Conservation (phyloP, 2,329 filamentous ascomycete species). For the Aureobasidium melanogenum region DNA sequence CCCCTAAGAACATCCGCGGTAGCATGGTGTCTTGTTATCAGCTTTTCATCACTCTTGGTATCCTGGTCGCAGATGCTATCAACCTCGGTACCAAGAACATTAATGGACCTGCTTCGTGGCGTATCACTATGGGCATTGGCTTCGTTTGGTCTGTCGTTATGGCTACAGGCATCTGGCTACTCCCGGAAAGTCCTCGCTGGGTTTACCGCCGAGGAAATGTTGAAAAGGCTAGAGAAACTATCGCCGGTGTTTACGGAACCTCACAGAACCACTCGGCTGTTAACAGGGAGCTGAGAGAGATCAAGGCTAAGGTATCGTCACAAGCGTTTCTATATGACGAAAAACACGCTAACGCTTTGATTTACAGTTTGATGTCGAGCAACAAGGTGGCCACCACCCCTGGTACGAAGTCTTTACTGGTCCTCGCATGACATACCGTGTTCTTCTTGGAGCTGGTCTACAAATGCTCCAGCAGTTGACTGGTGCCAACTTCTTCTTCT, state of each 20-base stretch:
- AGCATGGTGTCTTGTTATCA: slow-evolving; percentile 58
- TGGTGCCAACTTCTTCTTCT: slow-evolving; percentile 60
- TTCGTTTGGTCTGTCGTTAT: slow-evolving; percentile 50
- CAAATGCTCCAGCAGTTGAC: slow-evolving; percentile 61
- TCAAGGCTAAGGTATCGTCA: slow-evolving; percentile 29
- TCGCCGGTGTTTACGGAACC: slow-evolving; percentile 48
- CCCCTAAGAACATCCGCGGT: slow-evolving; percentile 55
- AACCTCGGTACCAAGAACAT: slow-evolving; percentile 53
- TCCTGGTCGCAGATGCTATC: slow-evolving; percentile 43
- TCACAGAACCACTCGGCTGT: slow-evolving; percentile 47
- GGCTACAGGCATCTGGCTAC: slow-evolving; percentile 43
- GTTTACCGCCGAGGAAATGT: slow-evolving; percentile 48
- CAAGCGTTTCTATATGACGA: too few relatives aligned
- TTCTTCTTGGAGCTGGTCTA: slow-evolving; percentile 51
- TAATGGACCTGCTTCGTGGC: slow-evolving; percentile 47
- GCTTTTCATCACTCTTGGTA: slow-evolving; percentile 61
- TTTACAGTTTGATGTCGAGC: slow-evolving; percentile 39
- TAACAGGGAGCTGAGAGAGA: slow-evolving; percentile 44
- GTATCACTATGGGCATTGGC: slow-evolving; percentile 53
- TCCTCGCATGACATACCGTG: slow-evolving; percentile 59
- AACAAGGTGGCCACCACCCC: slow-evolving; percentile 39
- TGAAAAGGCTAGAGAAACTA: slow-evolving; percentile 42
- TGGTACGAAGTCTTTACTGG: slow-evolving; percentile 60
- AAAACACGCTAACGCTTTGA: too few relatives aligned
- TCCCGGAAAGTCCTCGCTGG: slow-evolving; percentile 50